Conservation (phyloP, 2,329 filamentous ascomycete species). For the Acephala macrosclerotiorum region DNA sequence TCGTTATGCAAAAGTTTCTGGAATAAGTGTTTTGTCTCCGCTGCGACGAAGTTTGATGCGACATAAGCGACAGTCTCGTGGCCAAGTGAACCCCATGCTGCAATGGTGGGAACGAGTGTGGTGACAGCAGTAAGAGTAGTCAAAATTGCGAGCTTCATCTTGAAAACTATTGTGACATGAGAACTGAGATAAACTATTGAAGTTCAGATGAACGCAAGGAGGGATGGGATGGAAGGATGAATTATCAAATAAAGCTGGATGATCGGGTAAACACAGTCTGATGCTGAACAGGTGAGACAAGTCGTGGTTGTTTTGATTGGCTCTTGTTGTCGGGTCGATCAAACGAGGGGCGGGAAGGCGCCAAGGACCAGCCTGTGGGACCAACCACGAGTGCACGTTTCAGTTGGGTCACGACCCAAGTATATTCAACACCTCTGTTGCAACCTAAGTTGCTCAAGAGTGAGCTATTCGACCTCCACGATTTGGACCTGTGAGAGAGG, state of each 20-base stretch:
- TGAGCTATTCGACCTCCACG: background rate
- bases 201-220: too few relatives aligned
- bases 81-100: slow-evolving; percentile 55
- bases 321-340: slow-evolving; percentile 24
- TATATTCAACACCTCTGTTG: background rate
- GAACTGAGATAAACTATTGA: background rate
- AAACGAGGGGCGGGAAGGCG: background rate
- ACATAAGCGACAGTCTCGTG: slow-evolving; percentile 72
- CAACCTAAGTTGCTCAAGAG: background rate
- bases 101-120: slow-evolving; percentile 19
- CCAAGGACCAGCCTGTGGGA: background rate
- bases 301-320: slow-evolving; percentile 19
- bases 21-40: slow-evolving; percentile 62
- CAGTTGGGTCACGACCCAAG: background rate
- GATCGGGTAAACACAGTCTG: background rate
- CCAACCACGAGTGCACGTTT: slow-evolving; percentile 17
- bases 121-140: slow-evolving; percentile 15
- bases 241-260: background rate
- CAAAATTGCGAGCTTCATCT: slow-evolving; percentile 28
- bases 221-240: background rate
- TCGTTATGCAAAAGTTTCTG: slow-evolving; percentile 63
- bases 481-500: background rate
- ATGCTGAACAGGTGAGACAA: background rate
- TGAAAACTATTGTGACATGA: background rate
- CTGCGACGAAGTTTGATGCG: slow-evolving; percentile 65